These are phyloP conservation scores for Daldinia decipiens DNA, from an alignment of 495 filamentous ascomycete species.

Conservation along the genomic window DNA sequence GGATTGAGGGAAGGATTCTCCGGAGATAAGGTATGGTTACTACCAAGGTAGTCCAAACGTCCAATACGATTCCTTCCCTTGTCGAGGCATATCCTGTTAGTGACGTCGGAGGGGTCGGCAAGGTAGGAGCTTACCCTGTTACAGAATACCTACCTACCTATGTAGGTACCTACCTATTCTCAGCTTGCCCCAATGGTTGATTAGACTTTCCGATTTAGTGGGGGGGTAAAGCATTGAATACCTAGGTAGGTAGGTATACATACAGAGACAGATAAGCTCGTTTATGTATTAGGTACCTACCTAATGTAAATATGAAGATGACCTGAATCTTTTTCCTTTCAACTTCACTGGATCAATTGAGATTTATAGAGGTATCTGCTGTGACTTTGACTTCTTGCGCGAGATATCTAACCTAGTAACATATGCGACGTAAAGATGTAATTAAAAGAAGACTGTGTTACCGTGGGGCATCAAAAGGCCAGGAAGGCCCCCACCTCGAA, in stretches of 20 bases:
- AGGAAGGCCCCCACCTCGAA: slow-evolving; percentile 6
- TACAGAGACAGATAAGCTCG: neutral
- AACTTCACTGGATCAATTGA: neutral
- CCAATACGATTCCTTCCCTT: slow-evolving; percentile 11
- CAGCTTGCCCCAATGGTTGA: slow-evolving; percentile 17
- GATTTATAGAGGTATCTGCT: neutral
- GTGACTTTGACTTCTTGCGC: neutral
- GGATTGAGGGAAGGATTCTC: slow-evolving; percentile 17
- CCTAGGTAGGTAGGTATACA: no score
- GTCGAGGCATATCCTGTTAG: slow-evolving; percentile 17
- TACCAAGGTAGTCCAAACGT: slow-evolving; percentile 1
- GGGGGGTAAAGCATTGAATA: slow-evolving; percentile 4
- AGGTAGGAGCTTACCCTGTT: slow-evolving; percentile 18
- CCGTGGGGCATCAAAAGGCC: neutral
- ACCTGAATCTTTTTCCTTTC: neutral
- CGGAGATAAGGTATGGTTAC: slow-evolving; percentile 29
- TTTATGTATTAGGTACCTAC: no score
- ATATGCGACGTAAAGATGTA: no score
- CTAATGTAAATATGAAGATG: neutral
- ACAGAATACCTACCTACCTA: no score
- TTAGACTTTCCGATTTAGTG: slow-evolving; percentile 20
- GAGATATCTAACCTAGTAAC: no score
- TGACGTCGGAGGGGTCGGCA: slow-evolving; percentile 31
- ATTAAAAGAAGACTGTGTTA: neutral
- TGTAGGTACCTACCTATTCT: no score